A percentile compares a stretch with the other conserved stretches of the same genome.
Evolutionary conservation across 2,329 filamentous ascomycete species (phyloP).

Genomic region (Epicoccum nigrum): DNA sequence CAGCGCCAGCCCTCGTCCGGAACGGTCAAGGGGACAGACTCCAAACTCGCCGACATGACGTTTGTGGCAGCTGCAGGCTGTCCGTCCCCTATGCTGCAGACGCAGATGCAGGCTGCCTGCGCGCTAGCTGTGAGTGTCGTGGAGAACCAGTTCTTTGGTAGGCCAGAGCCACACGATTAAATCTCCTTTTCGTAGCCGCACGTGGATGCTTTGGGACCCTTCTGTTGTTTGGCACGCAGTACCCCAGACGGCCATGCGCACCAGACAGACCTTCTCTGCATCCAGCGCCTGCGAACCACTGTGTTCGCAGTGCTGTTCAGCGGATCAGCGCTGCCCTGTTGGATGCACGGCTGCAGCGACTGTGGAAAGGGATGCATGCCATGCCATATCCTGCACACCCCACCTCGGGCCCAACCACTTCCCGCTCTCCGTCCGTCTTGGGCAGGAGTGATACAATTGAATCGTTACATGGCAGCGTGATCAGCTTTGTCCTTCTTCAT

Average conservation of each 20-base stretch:
- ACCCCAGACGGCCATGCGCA: conserved; percentile 8
- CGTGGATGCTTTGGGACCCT: conserved; percentile 27
- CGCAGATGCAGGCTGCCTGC: conserved; percentile 1
- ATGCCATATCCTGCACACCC: conserved; percentile 27
- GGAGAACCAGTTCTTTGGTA: conserved; percentile 2
- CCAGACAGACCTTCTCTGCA: conserved; percentile 9
- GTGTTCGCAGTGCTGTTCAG: conserved; percentile 26
- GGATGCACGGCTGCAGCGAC: conserved; percentile 29
- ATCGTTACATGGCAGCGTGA: conserved; percentile 27
- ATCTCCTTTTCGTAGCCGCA: conserved; percentile 23
- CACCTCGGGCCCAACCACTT: conserved; percentile 26
- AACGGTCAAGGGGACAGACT: neutral
- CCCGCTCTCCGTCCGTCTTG: conserved; percentile 23
- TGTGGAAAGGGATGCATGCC: conserved; percentile 30
- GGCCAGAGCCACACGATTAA: conserved; percentile 11
- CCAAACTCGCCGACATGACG: conserved; percentile 18
- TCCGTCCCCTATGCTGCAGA: neutral
- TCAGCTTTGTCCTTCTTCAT: conserved; percentile 23
- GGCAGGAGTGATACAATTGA: conserved; percentile 19
- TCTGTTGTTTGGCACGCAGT: conserved; percentile 11
- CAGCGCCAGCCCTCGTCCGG: neutral
- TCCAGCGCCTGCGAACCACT: conserved; percentile 26
- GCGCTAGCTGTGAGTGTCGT: conserved; percentile 13
- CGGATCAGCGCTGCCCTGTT: conserved; percentile 11
- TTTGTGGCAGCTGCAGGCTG: conserved; percentile 18